phyloP scores from a whole-genome alignment of 164 flowering plant species.

The Buxus sempervirens region DNA sequence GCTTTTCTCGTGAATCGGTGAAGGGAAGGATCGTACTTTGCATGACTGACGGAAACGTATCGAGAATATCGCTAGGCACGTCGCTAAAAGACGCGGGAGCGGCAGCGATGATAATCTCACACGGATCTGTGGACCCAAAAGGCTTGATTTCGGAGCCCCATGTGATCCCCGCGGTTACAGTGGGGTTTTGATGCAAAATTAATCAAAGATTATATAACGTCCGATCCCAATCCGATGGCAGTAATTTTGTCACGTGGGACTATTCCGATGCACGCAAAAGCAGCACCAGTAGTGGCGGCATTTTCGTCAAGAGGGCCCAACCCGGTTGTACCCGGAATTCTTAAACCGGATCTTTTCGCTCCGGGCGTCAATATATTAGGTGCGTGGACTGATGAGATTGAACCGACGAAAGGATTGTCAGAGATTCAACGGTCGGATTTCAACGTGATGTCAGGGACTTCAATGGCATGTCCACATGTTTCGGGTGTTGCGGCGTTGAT shows the following conservation, averaged over 20 bases:
- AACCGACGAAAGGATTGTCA: not conserved
- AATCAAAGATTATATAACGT: not conserved
- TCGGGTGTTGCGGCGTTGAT: slow-evolving; percentile 25
- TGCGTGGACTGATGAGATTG: slow-evolving; percentile 19
- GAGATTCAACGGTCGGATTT: slow-evolving; percentile 7
- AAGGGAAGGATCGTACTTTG: slow-evolving; percentile 12
- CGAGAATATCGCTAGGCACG: not conserved
- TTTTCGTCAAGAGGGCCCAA: slow-evolving; percentile 15
- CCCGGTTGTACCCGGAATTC: slow-evolving; percentile 3
- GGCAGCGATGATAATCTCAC: slow-evolving; percentile 11
- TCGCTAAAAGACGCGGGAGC: slow-evolving; percentile 13
- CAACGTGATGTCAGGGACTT: slow-evolving; percentile 27
- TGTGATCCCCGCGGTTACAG: slow-evolving; percentile 7
- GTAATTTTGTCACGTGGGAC: slow-evolving; percentile 6
- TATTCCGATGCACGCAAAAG: not conserved
- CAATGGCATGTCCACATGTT: slow-evolving; percentile 38
- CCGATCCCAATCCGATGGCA: slow-evolving; percentile 12
- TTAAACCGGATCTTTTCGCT: slow-evolving; percentile 28
- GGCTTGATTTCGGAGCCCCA: slow-evolving; percentile 14
- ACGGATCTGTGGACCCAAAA: slow-evolving; percentile 5
- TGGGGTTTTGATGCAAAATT: not conserved
- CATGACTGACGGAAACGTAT: slow-evolving; percentile 8
- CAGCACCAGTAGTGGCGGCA: slow-evolving; percentile 14
- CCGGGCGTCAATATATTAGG: slow-evolving; percentile 32
- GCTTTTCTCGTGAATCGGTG: not conserved